Evolutionary conservation across 768 basidiomycete genomes (phyloP).

Genomic region (Rhodosporidiobolus sp.): DNA sequence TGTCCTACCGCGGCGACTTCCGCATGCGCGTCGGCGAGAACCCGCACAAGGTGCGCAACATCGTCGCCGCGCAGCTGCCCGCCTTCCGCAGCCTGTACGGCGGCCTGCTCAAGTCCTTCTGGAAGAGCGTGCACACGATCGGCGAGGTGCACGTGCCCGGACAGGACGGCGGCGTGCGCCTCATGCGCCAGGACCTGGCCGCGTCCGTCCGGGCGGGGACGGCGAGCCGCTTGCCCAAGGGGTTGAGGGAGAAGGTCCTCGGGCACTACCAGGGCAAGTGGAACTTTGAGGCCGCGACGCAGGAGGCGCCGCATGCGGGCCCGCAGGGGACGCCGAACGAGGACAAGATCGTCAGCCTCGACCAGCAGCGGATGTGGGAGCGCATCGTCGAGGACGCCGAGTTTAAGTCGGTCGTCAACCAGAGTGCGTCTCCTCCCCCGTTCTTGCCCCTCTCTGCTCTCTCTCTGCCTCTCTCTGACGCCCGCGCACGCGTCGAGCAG

Average conservation of each 20-base stretch:
- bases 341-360: conserved; percentile 6
- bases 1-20: conserved; percentile 84
- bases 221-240: conserved; percentile 51
- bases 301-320: conserved; percentile 18
- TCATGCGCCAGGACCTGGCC: conserved; percentile 63
- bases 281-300: conserved; percentile 33
- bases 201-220: conserved; percentile 68
- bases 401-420: conserved; percentile 30
- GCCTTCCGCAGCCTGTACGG: conserved; percentile 88
- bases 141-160: conserved; percentile 25
- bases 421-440: conserved; percentile 31
- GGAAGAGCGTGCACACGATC: conserved; percentile 41
- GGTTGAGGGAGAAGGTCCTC: conserved; percentile 40
- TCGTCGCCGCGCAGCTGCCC: conserved; percentile 72
- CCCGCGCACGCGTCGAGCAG: conserved; percentile 3
- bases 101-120: conserved; percentile 46
- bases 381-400: conserved; percentile 36
- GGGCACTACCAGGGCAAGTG: conserved; percentile 41
- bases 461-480: neutral
- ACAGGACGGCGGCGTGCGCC: conserved; percentile 10
- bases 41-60: conserved; percentile 87
- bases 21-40: conserved; percentile 90
- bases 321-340: neutral
- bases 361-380: conserved; percentile 37
- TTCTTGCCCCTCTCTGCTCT: neutral